Conservation (phyloP, 257 asterid species). For the Haberlea rhodopensis region DNA sequence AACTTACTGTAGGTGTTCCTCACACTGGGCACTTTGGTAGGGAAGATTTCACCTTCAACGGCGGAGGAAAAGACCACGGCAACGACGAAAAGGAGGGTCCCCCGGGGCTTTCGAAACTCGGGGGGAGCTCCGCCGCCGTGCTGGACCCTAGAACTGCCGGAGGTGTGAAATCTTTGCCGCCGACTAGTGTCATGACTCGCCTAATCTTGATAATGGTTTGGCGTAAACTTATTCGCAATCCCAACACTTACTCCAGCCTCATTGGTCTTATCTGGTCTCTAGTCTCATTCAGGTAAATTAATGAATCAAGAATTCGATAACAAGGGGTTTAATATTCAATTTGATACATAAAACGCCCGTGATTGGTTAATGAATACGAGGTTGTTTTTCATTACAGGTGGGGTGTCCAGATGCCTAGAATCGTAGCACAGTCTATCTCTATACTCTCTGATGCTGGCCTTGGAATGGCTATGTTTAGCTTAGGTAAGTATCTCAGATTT, state of each 20-base stretch:
- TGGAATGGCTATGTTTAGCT: slow-evolving; percentile 38
- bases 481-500: slow-evolving; percentile 27
- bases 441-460: slow-evolving; percentile 37
- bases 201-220: slow-evolving; percentile 57
- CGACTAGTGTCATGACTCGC: slow-evolving; percentile 58
- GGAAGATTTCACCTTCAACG: background rate
- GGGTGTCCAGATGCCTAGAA: slow-evolving; percentile 34
- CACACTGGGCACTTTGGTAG: slow-evolving; percentile 40
- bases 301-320: background rate
- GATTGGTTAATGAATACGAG: background rate
- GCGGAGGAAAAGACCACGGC: slow-evolving; percentile 40
- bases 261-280: slow-evolving; percentile 34
- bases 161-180: slow-evolving; percentile 47
- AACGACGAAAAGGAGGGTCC: slow-evolving; percentile 45
- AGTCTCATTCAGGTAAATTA: slow-evolving; percentile 24
- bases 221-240: slow-evolving; percentile 49
- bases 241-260: slow-evolving; percentile 34
- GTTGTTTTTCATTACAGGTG: slow-evolving; percentile 22
- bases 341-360: background rate
- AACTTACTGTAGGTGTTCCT: slow-evolving; percentile 35
- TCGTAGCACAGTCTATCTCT: slow-evolving; percentile 26
- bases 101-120: slow-evolving; percentile 39
- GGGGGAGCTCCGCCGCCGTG: slow-evolving; percentile 38
- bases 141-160: slow-evolving; percentile 32
- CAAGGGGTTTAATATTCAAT: background rate